Base-by-base conservation (phyloP, 495 filamentous ascomycete genomes). In the Durotheca rogersii region DNA sequence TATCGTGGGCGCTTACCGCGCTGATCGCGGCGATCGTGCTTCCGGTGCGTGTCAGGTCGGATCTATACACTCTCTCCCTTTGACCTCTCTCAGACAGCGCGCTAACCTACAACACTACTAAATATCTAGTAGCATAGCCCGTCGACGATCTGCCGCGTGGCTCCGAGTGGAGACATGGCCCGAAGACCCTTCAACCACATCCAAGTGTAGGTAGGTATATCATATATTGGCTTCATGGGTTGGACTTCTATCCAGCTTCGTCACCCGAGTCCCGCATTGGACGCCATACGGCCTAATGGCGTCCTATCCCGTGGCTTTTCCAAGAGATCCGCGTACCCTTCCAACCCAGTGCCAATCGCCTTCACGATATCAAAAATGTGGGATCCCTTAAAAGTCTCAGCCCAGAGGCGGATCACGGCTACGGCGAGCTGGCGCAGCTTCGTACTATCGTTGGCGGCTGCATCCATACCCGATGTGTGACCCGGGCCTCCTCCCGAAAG, bases 331-430 rank as follows among this genome's bases (percentile, higher is more conserved):
- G 82, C 84, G 61, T 86, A 86, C 2, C 77, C 74, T 49, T 84
- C 80, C 56, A 87, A 65, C 0, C 78, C 78, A 20, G 73, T 70
- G 2, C 81, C 83, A 56, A 87, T 83, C 18, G 84, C 70, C 60
- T 76, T 76, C 1, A 86, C 80, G 51, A 86, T 78, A 38, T 84
- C 81, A 67, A 84, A 86, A 11, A 84, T 82, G 57, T 85, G 83
- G 14, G 78, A 78, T 3, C 81, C 83, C 45, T 79, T 84, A 56
- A 87, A 86, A 23, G 83, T 77, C 49, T 84, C 76, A 0, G 83
- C 82, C 84, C 84, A 88, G 5, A 88, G 67, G 27, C 81, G 67
- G 4, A 85, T 77, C 4, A 87, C 81, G 0, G 79, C 79, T 4
- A 78, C 79, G 19, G 83, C 82, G 16, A 88, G 72, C 35, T 83